phyloP scores from a whole-genome alignment of 2,329 filamentous ascomycete species.

The Penicillium sp. region DNA sequence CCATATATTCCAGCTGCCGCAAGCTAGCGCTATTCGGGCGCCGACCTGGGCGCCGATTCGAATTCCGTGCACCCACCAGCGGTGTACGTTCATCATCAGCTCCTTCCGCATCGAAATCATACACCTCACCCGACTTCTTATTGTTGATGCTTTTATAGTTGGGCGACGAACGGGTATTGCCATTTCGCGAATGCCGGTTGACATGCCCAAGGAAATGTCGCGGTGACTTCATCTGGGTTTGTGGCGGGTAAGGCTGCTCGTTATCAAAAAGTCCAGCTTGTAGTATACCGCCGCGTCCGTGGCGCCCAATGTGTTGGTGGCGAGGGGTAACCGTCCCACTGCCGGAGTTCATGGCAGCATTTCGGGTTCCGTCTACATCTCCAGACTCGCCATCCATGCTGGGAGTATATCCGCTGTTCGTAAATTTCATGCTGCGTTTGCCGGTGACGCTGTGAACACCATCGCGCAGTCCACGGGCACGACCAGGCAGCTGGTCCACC shows the following conservation, averaged over 20 bases:
- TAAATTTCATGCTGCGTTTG: slow-evolving; percentile 97
- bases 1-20: slow-evolving; percentile 71
- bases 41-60: slow-evolving; percentile 55
- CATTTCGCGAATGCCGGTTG: slow-evolving; percentile 65
- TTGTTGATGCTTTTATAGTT: slow-evolving; percentile 46
- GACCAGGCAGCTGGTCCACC: slow-evolving; percentile 46
- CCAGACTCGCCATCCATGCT: slow-evolving; percentile 64
- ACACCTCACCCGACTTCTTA: slow-evolving; percentile 62
- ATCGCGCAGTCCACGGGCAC: slow-evolving; percentile 68
- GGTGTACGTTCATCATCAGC: slow-evolving; percentile 89
- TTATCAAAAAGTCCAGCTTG: slow-evolving; percentile 67
- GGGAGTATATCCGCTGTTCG: slow-evolving; percentile 70
- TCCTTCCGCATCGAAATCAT: slow-evolving; percentile 77
- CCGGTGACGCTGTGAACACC: slow-evolving; percentile 61
- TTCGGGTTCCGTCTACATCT: slow-evolving; percentile 62
- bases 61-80: slow-evolving; percentile 63
- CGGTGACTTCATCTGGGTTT: slow-evolving; percentile 63
- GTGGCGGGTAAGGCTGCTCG: slow-evolving; percentile 70
- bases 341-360: slow-evolving; percentile 60
- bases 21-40: slow-evolving; percentile 57
- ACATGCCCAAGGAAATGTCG: slow-evolving; percentile 51
- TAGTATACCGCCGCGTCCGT: slow-evolving; percentile 68
- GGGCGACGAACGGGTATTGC: slow-evolving; percentile 63
- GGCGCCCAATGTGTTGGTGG: slow-evolving; percentile 78
- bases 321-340: slow-evolving; percentile 59